Conservation (phyloP, 192 early-diverging fungal species). For the Martensiomyces pterosporus region DNA sequence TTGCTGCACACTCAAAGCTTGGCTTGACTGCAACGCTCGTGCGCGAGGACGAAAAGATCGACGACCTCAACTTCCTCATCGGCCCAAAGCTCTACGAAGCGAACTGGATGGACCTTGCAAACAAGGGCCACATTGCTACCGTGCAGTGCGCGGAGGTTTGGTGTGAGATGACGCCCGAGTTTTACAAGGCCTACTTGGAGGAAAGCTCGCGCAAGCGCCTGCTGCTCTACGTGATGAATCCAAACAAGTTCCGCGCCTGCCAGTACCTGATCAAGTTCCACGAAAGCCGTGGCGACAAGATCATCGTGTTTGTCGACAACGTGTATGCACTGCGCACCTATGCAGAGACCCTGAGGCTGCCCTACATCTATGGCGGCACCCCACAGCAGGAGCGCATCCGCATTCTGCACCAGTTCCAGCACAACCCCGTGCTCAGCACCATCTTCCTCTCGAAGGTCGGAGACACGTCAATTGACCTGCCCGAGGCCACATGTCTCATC, state of each 20-base stretch:
- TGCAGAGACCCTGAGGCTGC: slow-evolving; percentile 73
- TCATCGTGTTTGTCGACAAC: slow-evolving; percentile 99
- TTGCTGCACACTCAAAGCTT: slow-evolving; percentile 93
- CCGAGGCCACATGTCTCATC: slow-evolving; percentile 97
- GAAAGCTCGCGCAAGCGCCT: slow-evolving; percentile 78
- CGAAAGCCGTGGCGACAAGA: slow-evolving; percentile 91
- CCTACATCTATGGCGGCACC: slow-evolving; percentile 90
- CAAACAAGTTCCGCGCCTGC: slow-evolving; percentile 95
- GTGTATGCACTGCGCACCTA: slow-evolving; percentile 93
- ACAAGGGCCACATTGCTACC: slow-evolving; percentile 94
- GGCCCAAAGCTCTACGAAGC: slow-evolving; percentile 99
- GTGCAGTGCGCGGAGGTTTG: slow-evolving; percentile 99
- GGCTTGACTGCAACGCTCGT: slow-evolving; percentile 97
- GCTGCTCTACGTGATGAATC: slow-evolving; percentile 93
- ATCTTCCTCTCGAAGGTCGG: slow-evolving; percentile 90
- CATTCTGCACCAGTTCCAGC: slow-evolving; percentile 90
- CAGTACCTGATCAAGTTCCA: slow-evolving; percentile 95
- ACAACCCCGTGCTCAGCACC: slow-evolving; percentile 87
- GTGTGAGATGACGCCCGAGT: slow-evolving; percentile 97
- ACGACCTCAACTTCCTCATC: slow-evolving; percentile 95
- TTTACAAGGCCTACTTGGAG: slow-evolving; percentile 89
- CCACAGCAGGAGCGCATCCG: slow-evolving; percentile 85
- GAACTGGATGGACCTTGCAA: slow-evolving; percentile 99
- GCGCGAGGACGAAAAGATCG: slow-evolving; percentile 97
- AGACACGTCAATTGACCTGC: slow-evolving; percentile 98